phyloP scores from a whole-genome alignment of 2,329 filamentous ascomycete species.

The Trichophyton schoenleinii region DNA sequence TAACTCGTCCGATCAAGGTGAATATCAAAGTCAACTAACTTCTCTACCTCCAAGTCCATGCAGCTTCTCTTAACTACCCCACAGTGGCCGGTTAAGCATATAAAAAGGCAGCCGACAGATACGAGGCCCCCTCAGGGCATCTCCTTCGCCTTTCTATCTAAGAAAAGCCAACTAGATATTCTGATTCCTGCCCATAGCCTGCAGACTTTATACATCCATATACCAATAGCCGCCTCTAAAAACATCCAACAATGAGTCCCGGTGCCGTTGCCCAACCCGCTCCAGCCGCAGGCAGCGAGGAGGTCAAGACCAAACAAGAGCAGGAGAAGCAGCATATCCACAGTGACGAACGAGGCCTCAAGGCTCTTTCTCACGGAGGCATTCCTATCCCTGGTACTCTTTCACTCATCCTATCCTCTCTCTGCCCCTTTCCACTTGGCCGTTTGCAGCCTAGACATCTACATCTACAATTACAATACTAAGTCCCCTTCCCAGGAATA shows the following conservation, averaged over 20 bases:
- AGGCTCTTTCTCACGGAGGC: slow-evolving; percentile 18
- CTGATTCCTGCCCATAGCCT: neutral
- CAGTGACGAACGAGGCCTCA: slow-evolving; percentile 17
- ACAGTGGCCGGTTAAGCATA: neutral
- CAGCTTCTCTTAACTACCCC: neutral
- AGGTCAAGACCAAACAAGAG: slow-evolving; percentile 7
- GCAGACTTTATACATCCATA: neutral
- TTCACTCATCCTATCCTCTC: neutral
- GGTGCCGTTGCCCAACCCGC: slow-evolving; percentile 13
- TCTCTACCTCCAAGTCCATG: neutral
- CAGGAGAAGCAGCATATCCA: slow-evolving; percentile 15
- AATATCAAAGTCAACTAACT: neutral
- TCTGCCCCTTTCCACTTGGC: too few relatives aligned
- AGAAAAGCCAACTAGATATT: neutral
- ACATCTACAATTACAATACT: neutral
- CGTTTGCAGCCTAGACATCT: too few relatives aligned
- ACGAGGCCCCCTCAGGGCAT: neutral
- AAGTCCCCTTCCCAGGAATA: slow-evolving; percentile 9
- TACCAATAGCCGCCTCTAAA: neutral
- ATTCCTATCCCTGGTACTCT: slow-evolving; percentile 9
- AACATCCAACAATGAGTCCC: slow-evolving; percentile 12
- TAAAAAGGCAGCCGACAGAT: neutral
- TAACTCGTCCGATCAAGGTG: neutral
- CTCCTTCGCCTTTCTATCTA: neutral
- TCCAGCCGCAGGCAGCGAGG: slow-evolving; percentile 9